Base-by-base conservation (phyloP, 306 rosid genomes). In the Lablab purpureus region DNA sequence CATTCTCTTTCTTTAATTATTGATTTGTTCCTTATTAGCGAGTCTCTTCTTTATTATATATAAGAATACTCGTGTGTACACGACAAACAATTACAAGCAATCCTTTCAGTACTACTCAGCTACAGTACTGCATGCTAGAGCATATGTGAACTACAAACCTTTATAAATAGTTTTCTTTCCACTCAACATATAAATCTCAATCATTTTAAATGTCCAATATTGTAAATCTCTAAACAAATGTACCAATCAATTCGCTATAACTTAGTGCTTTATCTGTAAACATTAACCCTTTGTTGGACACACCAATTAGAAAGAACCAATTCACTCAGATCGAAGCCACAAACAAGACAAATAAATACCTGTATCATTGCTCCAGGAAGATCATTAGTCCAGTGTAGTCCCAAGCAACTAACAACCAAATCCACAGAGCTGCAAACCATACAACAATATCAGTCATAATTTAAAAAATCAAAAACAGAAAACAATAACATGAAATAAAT, bases 331-430 rank as follows among this genome's bases (percentile, higher is more conserved):
- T n/a, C 67, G 43, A 8, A 37, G 11, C 43, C 43, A 37, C 37
- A 12, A 43, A 25, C 50, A 60, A 3, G 3, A 7, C 25, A n/a
- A 51, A 52, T 14, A 22, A 22, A 37, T 37, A 87, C 99, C 91
- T 94, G 99, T 85, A 94, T 92, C 99, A 94, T 92, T 78, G 99
- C 97, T 85, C 97, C 99, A 3, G 99, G 99, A 70, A 94, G 93
- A 87, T 94, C 99, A 83, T 94, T 94, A 79, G 95, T 94, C 99
- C 99, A 94, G 75, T 94, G 99, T 32, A 94, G 93, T 47, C 97
- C 97, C 90, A 94, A 85, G 89, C 97, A 94, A 76, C 99, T 92
- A 51, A 94, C 78, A 77, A 94, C 81, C 90, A 94, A 86, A 87
- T 94, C 97, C 78, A 94, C 80, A 70, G 97, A 91, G 85, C 99